These are phyloP conservation scores for Phyllosticta paracitricarpa DNA, from an alignment of 2,329 filamentous ascomycete species.

Conservation along the genomic window DNA sequence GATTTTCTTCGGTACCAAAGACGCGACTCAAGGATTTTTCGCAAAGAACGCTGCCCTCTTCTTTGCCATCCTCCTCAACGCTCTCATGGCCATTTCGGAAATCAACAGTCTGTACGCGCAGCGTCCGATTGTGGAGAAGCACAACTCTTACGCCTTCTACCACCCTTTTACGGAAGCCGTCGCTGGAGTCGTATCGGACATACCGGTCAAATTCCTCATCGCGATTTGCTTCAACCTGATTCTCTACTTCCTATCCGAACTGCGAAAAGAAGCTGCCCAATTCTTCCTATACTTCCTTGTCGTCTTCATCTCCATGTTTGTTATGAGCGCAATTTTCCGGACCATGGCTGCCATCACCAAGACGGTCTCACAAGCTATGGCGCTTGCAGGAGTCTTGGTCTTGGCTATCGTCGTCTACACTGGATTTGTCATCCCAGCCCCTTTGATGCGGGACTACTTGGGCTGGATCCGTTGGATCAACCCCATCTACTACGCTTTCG, in stretches of 20 bases:
- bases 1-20: conserved; percentile 45
- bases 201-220: conserved; percentile 69
- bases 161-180: conserved; percentile 79
- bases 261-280: conserved; percentile 58
- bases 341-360: conserved; percentile 65
- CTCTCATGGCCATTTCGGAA: conserved; percentile 45
- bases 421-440: conserved; percentile 58
- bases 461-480: conserved; percentile 56
- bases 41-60: conserved; percentile 49
- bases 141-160: conserved; percentile 74
- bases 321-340: conserved; percentile 77
- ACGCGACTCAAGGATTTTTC: conserved; percentile 44
- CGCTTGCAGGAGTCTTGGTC: conserved; percentile 46
- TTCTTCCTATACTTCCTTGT: conserved; percentile 82
- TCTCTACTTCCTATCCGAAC: conserved; percentile 76
- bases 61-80: conserved; percentile 51
- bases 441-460: conserved; percentile 42
- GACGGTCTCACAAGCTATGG: conserved; percentile 50
- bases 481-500: conserved; percentile 70
- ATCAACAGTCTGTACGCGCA: conserved; percentile 57
- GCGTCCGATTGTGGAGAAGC: conserved; percentile 85
- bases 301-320: conserved; percentile 50
- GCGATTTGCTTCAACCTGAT: conserved; percentile 64
- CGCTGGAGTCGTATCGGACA: conserved; percentile 70
- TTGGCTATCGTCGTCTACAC: conserved; percentile 56